These are phyloP conservation scores for Citeromyces nyonsensis DNA, from an alignment of 805 yeast species.

Conservation along the genomic window DNA sequence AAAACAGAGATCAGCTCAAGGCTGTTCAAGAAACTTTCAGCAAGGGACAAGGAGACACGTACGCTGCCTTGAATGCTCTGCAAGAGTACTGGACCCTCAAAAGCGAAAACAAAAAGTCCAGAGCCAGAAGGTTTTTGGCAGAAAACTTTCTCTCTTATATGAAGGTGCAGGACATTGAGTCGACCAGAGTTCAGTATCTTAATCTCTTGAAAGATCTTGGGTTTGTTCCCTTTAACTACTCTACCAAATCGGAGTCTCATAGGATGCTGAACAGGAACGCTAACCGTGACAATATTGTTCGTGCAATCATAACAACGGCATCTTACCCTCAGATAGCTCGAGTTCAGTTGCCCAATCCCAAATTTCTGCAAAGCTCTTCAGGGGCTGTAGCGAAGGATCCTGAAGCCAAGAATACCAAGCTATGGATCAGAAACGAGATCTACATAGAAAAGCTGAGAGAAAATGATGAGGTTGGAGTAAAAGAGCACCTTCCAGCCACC, in stretches of 20 bases:
- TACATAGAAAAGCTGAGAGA: constrained; percentile 14
- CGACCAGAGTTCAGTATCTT: constrained; percentile 56
- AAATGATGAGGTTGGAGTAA: constrained; percentile 2
- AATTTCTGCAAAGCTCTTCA: constrained; percentile 46
- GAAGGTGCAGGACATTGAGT: constrained; percentile 53
- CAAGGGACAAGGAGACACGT: constrained; percentile 56
- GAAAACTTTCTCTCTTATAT: constrained; percentile 48
- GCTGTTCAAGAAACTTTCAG: constrained; percentile 20
- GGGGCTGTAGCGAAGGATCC: constrained; percentile 85
- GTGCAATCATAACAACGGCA: constrained; percentile 65
- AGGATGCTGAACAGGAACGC: constrained; percentile 32
- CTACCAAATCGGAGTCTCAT: constrained; percentile 5
- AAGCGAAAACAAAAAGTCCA: constrained; percentile 2
- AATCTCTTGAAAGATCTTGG: constrained; percentile 67
- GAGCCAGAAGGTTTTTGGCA: constrained; percentile 24
- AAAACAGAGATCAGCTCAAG: constrained; percentile 51
- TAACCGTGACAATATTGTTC: constrained; percentile 31
- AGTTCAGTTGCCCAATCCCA: constrained; percentile 72
- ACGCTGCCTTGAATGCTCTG: constrained; percentile 49
- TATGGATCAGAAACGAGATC: constrained; percentile 57
- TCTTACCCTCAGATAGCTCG: constrained; percentile 74
- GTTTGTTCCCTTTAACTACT: constrained; percentile 43
- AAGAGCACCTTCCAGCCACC: constrained; percentile 29
- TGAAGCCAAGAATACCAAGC: constrained; percentile 57
- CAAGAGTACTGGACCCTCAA: constrained; percentile 27